Evolutionary conservation across 805 yeast genomes (phyloP).

Genomic region (Ogataea haglerorum): DNA sequence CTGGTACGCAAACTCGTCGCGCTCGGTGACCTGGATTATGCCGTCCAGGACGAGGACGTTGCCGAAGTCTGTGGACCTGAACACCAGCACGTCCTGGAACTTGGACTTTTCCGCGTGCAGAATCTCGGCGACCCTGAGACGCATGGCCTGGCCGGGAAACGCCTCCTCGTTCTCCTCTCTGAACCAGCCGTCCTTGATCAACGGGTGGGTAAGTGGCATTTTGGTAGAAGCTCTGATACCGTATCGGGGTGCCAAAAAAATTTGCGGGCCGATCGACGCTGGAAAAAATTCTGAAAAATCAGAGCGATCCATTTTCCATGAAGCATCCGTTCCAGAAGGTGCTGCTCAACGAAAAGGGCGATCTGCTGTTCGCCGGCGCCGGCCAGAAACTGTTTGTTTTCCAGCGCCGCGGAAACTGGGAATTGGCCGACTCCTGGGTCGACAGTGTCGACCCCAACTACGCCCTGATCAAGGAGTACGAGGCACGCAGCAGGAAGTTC

Average conservation of each 20-base stretch:
- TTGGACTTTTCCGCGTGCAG: slow-evolving; percentile 64
- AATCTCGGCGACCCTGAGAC: slow-evolving; percentile 58
- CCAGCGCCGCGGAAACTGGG: slow-evolving; percentile 27
- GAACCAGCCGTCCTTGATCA: slow-evolving; percentile 73
- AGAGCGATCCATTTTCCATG: slow-evolving; percentile 26
- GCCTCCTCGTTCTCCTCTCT: slow-evolving; percentile 63
- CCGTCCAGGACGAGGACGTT: slow-evolving; percentile 89
- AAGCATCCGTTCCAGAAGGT: slow-evolving; percentile 72
- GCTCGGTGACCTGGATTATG: slow-evolving; percentile 84
- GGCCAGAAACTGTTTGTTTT: slow-evolving; percentile 60
- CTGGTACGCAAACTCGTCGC: slow-evolving; percentile 92
- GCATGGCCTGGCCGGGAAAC: slow-evolving; percentile 87
- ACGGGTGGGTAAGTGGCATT: slow-evolving; percentile 40
- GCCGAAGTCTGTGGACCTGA: slow-evolving; percentile 72
- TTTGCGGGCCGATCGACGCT: slow-evolving; percentile 12
- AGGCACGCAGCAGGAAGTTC: slow-evolving; percentile 35
- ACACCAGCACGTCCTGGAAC: slow-evolving; percentile 81
- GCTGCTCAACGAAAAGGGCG: slow-evolving; percentile 41
- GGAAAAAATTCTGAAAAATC: background rate
- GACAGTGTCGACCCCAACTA: slow-evolving; percentile 53
- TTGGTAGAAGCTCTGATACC: background rate
- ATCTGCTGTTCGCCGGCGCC: slow-evolving; percentile 50
- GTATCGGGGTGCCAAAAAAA: slow-evolving; percentile 9
- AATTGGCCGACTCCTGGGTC: slow-evolving; percentile 55
- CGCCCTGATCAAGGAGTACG: slow-evolving; percentile 46